Percentiles rank a stretch among this genome's conserved stretches.
Evolutionary conservation across 176 grass and related monocot species (phyloP).

Genomic region (Oryza nivara): DNA sequence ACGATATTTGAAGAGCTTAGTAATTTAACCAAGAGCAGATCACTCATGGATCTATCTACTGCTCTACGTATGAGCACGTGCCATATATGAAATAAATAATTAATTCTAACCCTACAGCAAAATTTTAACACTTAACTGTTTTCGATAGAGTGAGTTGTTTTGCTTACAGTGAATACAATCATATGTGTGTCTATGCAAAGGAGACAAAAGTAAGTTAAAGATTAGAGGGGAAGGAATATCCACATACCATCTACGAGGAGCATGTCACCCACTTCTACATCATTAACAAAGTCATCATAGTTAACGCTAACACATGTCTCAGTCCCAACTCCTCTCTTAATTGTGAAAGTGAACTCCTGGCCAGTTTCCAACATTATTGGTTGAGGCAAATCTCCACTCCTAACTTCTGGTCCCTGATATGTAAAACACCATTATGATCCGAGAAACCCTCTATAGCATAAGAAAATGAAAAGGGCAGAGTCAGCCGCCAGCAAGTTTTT

Average conservation of each 20-base stretch:
- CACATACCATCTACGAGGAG: conserved; percentile 90
- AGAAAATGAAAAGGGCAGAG: not conserved
- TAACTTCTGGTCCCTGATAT: conserved; percentile 90
- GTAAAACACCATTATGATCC: conserved; percentile 36
- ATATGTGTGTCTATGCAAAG: not conserved
- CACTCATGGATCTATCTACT: not conserved
- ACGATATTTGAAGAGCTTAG: not conserved
- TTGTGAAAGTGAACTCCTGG: conserved; percentile 88
- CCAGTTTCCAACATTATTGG: conserved; percentile 63
- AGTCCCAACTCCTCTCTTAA: conserved; percentile 83
- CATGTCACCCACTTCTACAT: conserved; percentile 96
- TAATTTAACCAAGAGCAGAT: conserved; percentile 27
- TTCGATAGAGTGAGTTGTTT: conserved; percentile 13
- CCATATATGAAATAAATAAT: conserved; percentile 10
- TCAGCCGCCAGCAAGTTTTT: not conserved
- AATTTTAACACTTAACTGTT: conserved; percentile 22
- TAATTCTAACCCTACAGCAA: not conserved
- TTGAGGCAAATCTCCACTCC: conserved; percentile 94
- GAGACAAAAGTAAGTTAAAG: conserved; percentile 9
- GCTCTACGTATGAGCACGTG: not conserved
- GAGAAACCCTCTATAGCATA: conserved; percentile 33
- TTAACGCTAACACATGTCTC: conserved; percentile 95
- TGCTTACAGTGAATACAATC: conserved; percentile 6
- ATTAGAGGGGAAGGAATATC: conserved; percentile 14
- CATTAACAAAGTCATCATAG: conserved; percentile 93